Base-by-base conservation (phyloP, 257 asterid genomes). In the Solanum commersonii region DNA sequence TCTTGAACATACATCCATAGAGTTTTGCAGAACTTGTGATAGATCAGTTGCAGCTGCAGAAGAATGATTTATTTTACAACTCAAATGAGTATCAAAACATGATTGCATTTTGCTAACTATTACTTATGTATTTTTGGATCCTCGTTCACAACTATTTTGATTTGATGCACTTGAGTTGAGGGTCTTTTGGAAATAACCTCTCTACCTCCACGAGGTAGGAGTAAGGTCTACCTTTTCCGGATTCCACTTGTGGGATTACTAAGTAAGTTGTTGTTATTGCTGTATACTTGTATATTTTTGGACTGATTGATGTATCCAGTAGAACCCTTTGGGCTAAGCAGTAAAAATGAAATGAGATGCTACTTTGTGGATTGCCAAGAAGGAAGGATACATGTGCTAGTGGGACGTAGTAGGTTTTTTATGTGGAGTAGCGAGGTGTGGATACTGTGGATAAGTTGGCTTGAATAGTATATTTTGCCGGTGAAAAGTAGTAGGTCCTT, bases 11-110 rank as follows among this genome's bases (percentile, higher is more conserved):
- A 8, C 3, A 31, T 79, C 18, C 65, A 44, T 27, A 27, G 67
- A 15, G 18, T 46, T 23, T 46, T 81, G 68, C 85, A 81, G 85
- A 34, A 81, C 68, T 81, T 81, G 68, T 81, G 29, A 29, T 81
- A 46, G 10, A 46, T 46, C 18, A 18, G 68, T 46, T 81, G 38
- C 18, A 29, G 2, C 25, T 46, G 29, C 68, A 27, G 42, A 81
- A 79, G 38, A 46, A 46, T 79, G 85, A 29, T 79, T 16, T 79
- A 13, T 46, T 79, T 46, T 44, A 79, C 18, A 46, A 5, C 29
- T 81, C 40, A 46, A 46, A 29, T 81, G 42, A 81, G 68, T 78
- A 59, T 14, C 16, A 42, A 42, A 79, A 79, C 38, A 79, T 29
- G 85, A 27, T 27, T 44, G 38, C 67, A 44, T 44, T 78, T 78